These are phyloP conservation scores for Jasminum sambac DNA, from an alignment of 257 asterid genomes.

Conservation along the genomic window DNA sequence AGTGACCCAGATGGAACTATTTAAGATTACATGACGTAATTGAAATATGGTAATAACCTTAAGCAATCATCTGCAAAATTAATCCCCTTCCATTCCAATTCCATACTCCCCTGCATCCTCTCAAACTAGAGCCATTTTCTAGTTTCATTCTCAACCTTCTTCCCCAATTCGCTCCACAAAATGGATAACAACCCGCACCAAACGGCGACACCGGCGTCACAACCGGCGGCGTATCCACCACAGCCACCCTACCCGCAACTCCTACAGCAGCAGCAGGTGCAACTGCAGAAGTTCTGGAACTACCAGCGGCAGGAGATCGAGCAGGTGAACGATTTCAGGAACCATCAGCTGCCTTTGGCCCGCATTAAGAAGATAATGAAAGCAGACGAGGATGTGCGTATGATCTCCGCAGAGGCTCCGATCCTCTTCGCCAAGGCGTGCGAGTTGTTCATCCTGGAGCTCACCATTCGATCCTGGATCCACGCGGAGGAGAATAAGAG, in stretches of 20 bases:
- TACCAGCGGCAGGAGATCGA: slow-evolving; percentile 38
- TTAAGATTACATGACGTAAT: not conserved
- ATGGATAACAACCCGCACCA: slow-evolving; percentile 35
- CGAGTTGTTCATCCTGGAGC: slow-evolving; percentile 43
- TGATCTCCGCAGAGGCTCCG: slow-evolving; percentile 48
- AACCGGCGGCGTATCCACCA: slow-evolving; percentile 15
- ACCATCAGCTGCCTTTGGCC: slow-evolving; percentile 39
- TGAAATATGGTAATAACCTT: not conserved
- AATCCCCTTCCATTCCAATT: not conserved
- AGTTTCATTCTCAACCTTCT: not conserved
- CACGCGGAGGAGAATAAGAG: slow-evolving; percentile 49
- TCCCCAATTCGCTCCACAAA: not conserved
- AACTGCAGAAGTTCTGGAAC: slow-evolving; percentile 37
- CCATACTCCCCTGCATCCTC: not conserved
- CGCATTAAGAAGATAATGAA: slow-evolving; percentile 46
- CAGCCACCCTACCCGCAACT: slow-evolving; percentile 33
- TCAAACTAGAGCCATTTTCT: not conserved
- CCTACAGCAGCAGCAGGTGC: slow-evolving; percentile 35
- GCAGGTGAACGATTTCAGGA: slow-evolving; percentile 33
- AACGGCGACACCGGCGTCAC: slow-evolving; percentile 22
- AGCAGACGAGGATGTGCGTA: slow-evolving; percentile 47
- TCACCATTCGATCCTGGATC: slow-evolving; percentile 38
- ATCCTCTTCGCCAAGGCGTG: slow-evolving; percentile 43
- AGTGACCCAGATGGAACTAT: not conserved
- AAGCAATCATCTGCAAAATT: not conserved